phyloP scores from a whole-genome alignment of 2,329 filamentous ascomycete genomes.

The Trichoderma sp. region DNA sequence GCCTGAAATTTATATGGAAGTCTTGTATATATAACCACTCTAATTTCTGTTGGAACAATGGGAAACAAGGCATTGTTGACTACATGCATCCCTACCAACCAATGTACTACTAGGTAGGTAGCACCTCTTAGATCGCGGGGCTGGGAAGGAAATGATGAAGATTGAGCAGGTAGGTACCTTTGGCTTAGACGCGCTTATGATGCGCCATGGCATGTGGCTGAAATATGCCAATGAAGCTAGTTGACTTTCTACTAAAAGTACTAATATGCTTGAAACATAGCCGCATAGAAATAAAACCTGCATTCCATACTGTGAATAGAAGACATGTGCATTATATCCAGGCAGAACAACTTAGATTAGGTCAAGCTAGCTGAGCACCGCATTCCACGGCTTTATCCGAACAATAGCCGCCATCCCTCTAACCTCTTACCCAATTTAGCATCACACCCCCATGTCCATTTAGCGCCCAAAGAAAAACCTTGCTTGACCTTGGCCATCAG shows the following conservation, averaged over 20 bases:
- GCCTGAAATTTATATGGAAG: not conserved
- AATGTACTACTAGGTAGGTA: too few species aligned
- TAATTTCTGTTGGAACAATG: not conserved
- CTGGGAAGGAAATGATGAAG: not conserved
- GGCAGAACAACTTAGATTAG: not conserved
- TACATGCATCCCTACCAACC: not conserved
- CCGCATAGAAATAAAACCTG: not conserved
- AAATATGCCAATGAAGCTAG: not conserved
- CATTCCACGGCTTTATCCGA: constrained; percentile 15
- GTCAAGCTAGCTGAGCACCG: too few species aligned
- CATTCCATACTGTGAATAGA: not conserved
- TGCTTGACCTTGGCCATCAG: not conserved
- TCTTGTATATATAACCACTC: not conserved
- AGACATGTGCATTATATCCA: not conserved
- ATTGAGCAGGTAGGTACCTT: not conserved
- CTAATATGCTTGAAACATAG: too few species aligned
- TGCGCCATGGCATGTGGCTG: not conserved
- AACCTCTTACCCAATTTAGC: not conserved
- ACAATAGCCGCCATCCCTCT: not conserved
- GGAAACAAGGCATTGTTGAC: not conserved
- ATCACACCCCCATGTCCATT: not conserved
- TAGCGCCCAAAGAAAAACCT: not conserved
- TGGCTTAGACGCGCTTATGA: not conserved
- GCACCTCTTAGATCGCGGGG: not conserved
- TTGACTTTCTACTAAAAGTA: not conserved